Base-by-base conservation (phyloP, 2,329 filamentous ascomycete genomes). In the Fusarium piperis region DNA sequence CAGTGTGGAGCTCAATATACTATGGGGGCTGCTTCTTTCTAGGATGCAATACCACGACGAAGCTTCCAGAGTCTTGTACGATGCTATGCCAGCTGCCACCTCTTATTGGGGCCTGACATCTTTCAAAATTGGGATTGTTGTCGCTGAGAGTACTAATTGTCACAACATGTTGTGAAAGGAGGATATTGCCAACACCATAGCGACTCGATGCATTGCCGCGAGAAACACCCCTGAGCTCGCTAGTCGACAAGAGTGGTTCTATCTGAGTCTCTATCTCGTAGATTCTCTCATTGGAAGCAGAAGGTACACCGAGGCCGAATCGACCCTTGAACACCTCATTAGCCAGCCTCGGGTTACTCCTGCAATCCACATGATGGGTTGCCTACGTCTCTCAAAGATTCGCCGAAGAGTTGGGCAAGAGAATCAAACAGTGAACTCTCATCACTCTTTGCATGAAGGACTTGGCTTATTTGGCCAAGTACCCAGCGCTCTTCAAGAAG, bases 81-180 rank as follows among this genome's bases (percentile, higher is more conserved):
- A 1, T 13, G 9, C 5, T 4, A 0, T 32, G 2, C 28, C 46
- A 3, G 16, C 16, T 3, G 28, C 46, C 0, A 20, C 32, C 0
- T 8, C 46, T 20, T 1, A 51, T 6, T 51, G 46, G 46, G 46
- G 46, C 16, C 2, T 18, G 1, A 2, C 28, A 2, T 51, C 46
- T 15, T 52, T 52, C 28, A 28, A 30, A 13, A 2, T 52, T 4
- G 46, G 46, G 6, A 52, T 52, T 9, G 1, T 10, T 0, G 46
- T 16, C 0, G 46, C 46, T 4, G 46, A 52, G 7, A 52, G 26
- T 1, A 28, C 46, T 6, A 52, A 32, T 3, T 32, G 16, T 0
- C 32, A 52, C 6, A 52, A 52, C 0, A 52, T 52, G 1, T n/a
- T 52, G 6, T 16, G 46, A 32, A 52, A 20, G 28, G 46, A 52